These are phyloP conservation scores for Spongiforma sp. DNA, from an alignment of 1,284 basidiomycete species.

Conservation along the genomic window DNA sequence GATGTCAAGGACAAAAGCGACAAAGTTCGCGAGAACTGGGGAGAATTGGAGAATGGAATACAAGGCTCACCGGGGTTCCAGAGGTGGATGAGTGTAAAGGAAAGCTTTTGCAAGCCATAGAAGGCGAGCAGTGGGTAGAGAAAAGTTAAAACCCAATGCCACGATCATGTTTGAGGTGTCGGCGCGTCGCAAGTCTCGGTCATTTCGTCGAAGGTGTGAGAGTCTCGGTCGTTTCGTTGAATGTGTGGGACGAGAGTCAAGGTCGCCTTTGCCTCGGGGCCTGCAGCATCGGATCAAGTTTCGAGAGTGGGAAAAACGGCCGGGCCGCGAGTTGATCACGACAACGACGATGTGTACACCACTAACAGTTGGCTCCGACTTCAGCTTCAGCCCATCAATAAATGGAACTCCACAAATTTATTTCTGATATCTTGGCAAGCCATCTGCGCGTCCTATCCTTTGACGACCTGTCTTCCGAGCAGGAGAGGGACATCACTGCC, in stretches of 20 bases:
- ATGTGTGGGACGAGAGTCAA: too few species aligned
- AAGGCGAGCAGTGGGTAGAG: conserved; percentile 27
- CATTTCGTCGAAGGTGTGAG: conserved; percentile 1
- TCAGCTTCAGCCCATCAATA: not conserved
- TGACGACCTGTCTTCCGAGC: conserved; percentile 46
- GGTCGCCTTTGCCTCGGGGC: too few species aligned
- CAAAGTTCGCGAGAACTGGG: not conserved
- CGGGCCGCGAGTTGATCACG: too few species aligned
- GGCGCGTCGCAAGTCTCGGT: too few species aligned
- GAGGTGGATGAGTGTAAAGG: conserved; percentile 10
- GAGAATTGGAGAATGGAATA: not conserved
- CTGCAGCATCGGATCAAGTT: too few species aligned
- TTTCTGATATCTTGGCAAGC: conserved; percentile 30
- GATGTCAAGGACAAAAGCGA: not conserved
- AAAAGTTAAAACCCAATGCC: conserved; percentile 22
- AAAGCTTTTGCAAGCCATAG: conserved; percentile 21
- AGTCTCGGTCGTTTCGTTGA: not conserved
- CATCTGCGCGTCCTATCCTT: conserved; percentile 41
- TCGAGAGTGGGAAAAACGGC: too few species aligned
- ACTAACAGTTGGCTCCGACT: conserved; percentile 2
- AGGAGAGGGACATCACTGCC: conserved; percentile 43
- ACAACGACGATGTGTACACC: conserved; percentile 10
- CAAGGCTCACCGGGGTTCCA: conserved; percentile 19
- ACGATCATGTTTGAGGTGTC: conserved; percentile 24
- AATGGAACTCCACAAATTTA: conserved; percentile 25